A percentile compares a stretch with the other conserved stretches of the same genome.
Evolutionary conservation across 345 rosid genomes (phyloP).

Genomic region (Lepidium didymum): DNA sequence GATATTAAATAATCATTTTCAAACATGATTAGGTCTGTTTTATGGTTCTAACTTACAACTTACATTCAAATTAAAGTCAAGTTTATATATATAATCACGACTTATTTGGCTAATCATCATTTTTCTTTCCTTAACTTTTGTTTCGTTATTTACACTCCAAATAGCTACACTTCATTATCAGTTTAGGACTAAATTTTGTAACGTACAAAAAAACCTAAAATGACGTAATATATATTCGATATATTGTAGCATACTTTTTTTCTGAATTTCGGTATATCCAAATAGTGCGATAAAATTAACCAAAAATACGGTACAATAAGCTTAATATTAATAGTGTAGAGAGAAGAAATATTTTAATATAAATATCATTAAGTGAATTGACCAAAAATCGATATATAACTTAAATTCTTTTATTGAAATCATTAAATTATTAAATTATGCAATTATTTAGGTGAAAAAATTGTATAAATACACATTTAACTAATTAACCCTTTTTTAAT

Average conservation of each 20-base stretch:
- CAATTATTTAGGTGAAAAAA: too few relatives aligned
- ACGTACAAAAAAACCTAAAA: not conserved
- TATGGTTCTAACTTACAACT: slow-evolving; percentile 30
- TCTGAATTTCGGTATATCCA: not conserved
- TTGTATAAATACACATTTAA: too few relatives aligned
- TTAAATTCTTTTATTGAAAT: too few relatives aligned
- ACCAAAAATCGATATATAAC: too few relatives aligned
- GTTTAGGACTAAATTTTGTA: not conserved
- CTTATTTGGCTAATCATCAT: slow-evolving; percentile 17
- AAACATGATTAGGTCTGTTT: slow-evolving; percentile 29
- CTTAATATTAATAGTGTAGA: not conserved
- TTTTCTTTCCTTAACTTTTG: not conserved
- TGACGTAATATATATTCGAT: not conserved
- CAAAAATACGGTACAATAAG: not conserved
- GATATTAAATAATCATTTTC: slow-evolving; percentile 14
- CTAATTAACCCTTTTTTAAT: too few relatives aligned
- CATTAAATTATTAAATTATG: too few relatives aligned
- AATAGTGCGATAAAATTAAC: not conserved
- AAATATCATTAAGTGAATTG: too few relatives aligned
- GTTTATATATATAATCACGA: slow-evolving; percentile 16
- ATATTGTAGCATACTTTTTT: not conserved
- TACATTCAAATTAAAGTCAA: slow-evolving; percentile 27
- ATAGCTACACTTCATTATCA: not conserved
- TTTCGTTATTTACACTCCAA: slow-evolving; percentile 22
- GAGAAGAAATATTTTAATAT: not conserved